phyloP scores from a whole-genome alignment of 805 yeast genomes.

The Wickerhamomyces sydowiorum region DNA sequence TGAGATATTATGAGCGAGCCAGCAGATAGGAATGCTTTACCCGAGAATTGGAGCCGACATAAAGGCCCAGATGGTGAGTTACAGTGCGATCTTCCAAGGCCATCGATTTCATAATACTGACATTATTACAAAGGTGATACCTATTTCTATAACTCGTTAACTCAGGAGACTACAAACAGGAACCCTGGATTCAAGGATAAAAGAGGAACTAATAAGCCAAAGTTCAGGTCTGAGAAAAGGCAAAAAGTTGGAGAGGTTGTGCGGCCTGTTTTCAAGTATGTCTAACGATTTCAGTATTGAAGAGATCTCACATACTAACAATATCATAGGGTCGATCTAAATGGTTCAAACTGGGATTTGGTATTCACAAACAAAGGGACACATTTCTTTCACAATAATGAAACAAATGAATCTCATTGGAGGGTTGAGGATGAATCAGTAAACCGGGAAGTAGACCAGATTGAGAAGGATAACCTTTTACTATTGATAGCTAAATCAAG shows the following conservation, averaged over 20 bases:
- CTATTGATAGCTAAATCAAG: conserved; percentile 31
- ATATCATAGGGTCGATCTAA: background rate
- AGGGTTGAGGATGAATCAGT: conserved; percentile 27
- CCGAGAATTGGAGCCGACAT: conserved; percentile 32
- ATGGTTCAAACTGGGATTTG: conserved; percentile 32
- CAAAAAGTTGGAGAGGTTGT: conserved; percentile 1
- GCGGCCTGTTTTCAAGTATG: background rate
- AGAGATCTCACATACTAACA: background rate
- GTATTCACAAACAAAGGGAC: conserved; percentile 36
- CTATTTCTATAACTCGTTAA: conserved; percentile 32
- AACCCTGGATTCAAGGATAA: conserved; percentile 21
- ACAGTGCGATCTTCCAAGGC: too few species aligned
- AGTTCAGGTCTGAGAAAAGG: background rate
- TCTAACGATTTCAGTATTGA: background rate
- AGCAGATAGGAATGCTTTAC: conserved; percentile 5
- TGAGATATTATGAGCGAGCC: background rate
- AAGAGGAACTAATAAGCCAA: background rate
- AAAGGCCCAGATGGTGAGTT: conserved; percentile 29
- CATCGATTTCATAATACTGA: background rate
- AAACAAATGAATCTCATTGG: conserved; percentile 29
- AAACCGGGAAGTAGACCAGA: conserved; percentile 15
- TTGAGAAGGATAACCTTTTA: conserved; percentile 25
- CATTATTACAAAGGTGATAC: conserved; percentile 18
- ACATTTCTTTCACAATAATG: conserved; percentile 33
- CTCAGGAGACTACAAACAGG: conserved; percentile 33